Evolutionary conservation across 75 land plant species (phyloP).

Genomic region (Azolla pinnata): DNA sequence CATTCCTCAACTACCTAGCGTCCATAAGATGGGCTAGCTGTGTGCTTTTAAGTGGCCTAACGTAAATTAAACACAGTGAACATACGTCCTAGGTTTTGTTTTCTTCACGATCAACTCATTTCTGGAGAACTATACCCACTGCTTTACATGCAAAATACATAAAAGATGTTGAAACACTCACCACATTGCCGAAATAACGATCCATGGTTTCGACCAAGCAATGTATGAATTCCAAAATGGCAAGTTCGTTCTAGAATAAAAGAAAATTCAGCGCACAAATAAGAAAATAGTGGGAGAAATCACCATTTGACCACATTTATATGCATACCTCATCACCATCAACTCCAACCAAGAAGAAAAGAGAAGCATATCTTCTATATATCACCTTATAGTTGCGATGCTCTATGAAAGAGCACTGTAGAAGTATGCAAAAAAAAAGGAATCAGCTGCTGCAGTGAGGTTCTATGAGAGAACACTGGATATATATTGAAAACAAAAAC

Average conservation of each 20-base stretch:
- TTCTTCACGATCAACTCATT: too few species aligned
- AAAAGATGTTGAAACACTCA: slow-evolving; percentile 24
- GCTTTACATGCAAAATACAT: background rate
- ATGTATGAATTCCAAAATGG: slow-evolving; percentile 93
- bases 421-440: too few species aligned
- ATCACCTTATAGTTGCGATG: slow-evolving; percentile 95
- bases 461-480: too few species aligned
- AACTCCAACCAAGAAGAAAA: slow-evolving; percentile 96
- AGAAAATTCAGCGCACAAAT: background rate
- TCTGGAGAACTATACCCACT: too few species aligned
- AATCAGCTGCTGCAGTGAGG: too few species aligned
- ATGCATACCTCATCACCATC: slow-evolving; percentile 85
- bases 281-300: too few species aligned
- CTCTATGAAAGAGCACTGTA: slow-evolving; percentile 97
- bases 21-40: too few species aligned
- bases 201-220: slow-evolving; percentile 96
- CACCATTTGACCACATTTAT: too few species aligned
- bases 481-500: background rate
- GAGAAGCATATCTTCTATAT: slow-evolving; percentile 92
- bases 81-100: too few species aligned
- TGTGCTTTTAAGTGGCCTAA: too few species aligned
- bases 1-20: too few species aligned
- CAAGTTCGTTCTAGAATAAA: slow-evolving; percentile 79
- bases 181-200: slow-evolving; percentile 97
- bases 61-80: too few species aligned